These are phyloP conservation scores for Mycena belliarum DNA, from an alignment of 768 basidiomycete genomes.

Conservation along the genomic window DNA sequence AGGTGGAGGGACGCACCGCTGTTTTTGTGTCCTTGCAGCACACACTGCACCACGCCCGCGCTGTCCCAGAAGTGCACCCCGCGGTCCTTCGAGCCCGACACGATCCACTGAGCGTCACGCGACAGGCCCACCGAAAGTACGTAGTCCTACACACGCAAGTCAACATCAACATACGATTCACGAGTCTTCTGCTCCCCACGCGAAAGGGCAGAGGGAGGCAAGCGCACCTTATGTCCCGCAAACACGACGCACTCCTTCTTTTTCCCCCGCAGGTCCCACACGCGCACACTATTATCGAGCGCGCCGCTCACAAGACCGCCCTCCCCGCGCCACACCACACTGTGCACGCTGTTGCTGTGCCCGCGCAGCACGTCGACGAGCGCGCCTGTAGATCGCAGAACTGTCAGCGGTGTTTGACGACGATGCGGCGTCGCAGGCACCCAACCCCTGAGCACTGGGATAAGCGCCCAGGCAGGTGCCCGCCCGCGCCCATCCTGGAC, in stretches of 20 bases:
- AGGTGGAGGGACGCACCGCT: conserved; percentile 33
- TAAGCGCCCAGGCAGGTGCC: too few relatives aligned
- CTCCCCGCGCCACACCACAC: conserved; percentile 90
- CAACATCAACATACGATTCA: too few relatives aligned
- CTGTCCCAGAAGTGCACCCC: conserved; percentile 94
- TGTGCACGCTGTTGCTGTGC: conserved; percentile 84
- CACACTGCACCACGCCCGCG: conserved; percentile 79
- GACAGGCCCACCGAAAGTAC: conserved; percentile 53
- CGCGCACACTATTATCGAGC: conserved; percentile 84
- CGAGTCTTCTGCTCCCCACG: too few relatives aligned
- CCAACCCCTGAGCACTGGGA: too few relatives aligned
- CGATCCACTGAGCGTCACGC: conserved; percentile 92
- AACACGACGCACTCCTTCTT: conserved; percentile 60
- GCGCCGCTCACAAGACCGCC: conserved; percentile 87
- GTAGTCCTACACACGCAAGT: conserved; percentile 34
- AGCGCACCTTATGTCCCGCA: conserved; percentile 73
- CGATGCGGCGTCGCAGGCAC: too few relatives aligned
- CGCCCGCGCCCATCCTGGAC: too few relatives aligned
- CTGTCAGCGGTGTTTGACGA: too few relatives aligned
- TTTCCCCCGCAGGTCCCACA: conserved; percentile 73
- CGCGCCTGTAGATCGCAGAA: too few relatives aligned
- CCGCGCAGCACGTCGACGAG: conserved; percentile 77
- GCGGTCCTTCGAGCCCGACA: conserved; percentile 92
- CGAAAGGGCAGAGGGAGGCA: too few relatives aligned
- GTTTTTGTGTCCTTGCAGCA: conserved; percentile 79